Evolutionary conservation across 2,329 filamentous ascomycete species (phyloP), one percentile per base, ranked within the genome.

Genomic region (Arthrobotrys megalospora): DNA sequence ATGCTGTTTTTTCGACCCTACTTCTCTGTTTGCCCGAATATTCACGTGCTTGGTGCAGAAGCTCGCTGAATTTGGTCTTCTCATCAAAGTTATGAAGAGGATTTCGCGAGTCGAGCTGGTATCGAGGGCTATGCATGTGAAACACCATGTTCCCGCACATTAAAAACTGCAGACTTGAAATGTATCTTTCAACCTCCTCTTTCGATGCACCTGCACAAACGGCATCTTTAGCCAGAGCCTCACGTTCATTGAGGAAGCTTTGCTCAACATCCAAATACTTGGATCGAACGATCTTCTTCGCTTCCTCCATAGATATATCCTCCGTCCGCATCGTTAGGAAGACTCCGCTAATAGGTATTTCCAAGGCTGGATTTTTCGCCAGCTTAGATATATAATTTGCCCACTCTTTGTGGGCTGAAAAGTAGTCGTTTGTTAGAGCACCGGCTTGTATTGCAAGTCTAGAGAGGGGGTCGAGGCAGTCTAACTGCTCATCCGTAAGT

Each of bases 321-420:
- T 28, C 24, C 24, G 2, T 64, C 69, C 41, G 60, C 48, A 66
- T 55, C 2, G 47, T 47, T 24, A 73, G 6, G 32, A 53, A 73
- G 6, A 52, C 28, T 1, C n/a, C 41, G n/a, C 6, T 11, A 16
- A 21, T 1, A 14, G 58, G 68, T 19, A 65, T 12, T 12, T 32
- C 55, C 32, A 11, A 24, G 34, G 48, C 66, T 60, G 5, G 47
- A 43, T 6, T 28, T 28, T 28, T 28, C 5, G 24, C 24, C 2
- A 28, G 24, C 24, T 28, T 28, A 5, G 24, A 28, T 2, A 5
- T 2, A 28, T 28, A 28, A 28, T 28, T 28, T 28, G 24, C 24
- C 70, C 70, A 75, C 50, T 75, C 70, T 8, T 21, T 60, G n/a
- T 75, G 62, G 1, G 58, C 34, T 41, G 62, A 66, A 14, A 60